phyloP scores from a whole-genome alignment of 805 yeast species.

The Starmerella stigmatis region DNA sequence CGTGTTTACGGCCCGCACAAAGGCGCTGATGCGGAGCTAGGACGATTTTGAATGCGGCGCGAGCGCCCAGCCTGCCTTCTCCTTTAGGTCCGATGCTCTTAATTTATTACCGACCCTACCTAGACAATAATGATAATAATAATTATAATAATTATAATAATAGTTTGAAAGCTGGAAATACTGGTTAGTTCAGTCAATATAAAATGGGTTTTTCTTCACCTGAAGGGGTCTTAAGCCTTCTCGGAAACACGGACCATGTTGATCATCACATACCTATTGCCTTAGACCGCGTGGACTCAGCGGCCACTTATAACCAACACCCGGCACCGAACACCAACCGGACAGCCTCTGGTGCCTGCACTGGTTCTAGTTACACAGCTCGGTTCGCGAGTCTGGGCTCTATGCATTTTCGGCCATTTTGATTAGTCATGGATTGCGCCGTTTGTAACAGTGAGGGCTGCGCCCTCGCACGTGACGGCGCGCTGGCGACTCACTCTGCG shows the following conservation, averaged over 20 bases:
- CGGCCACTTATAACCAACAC: too few relatives aligned
- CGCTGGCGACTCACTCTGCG: neutral
- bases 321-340: too few relatives aligned
- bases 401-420: too few relatives aligned
- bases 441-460: neutral
- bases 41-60: neutral
- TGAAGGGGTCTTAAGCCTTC: conserved; percentile 33
- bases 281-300: too few relatives aligned
- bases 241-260: conserved; percentile 35
- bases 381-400: too few relatives aligned
- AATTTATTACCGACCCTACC: neutral
- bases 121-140: neutral
- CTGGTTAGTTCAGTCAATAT: conserved; percentile 22
- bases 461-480: conserved; percentile 1
- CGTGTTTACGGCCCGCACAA: conserved; percentile 26
- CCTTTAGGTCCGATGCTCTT: too few relatives aligned
- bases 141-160: neutral
- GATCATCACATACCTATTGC: conserved; percentile 24
- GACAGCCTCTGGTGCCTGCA: too few relatives aligned
- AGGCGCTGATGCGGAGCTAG: conserved; percentile 5
- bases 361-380: too few relatives aligned
- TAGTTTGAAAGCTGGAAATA: neutral
- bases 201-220: conserved; percentile 30
- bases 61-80: too few relatives aligned
- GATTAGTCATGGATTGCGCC: neutral